Evolutionary conservation across 148 eudicot species (phyloP).

Genomic region (Vaccinium darrowii): DNA sequence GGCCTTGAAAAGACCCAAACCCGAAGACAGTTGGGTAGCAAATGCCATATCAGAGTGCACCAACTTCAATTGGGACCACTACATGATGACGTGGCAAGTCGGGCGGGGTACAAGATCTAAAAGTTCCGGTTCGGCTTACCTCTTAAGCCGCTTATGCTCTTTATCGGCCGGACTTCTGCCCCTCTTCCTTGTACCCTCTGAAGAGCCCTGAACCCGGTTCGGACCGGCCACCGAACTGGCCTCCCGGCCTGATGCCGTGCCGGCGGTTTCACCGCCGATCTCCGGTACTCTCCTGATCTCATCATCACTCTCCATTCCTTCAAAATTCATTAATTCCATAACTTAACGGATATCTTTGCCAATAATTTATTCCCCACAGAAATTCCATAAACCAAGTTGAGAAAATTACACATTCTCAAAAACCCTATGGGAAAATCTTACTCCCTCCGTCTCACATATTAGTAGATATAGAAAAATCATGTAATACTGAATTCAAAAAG

Average conservation of each 20-base stretch:
- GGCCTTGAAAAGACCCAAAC: no score
- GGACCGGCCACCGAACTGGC: slow-evolving; percentile 46
- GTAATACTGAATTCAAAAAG: neutral
- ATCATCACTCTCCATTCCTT: slow-evolving; percentile 97
- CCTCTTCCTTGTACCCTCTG: slow-evolving; percentile 64
- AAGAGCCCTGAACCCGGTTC: slow-evolving; percentile 48
- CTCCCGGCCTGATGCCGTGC: slow-evolving; percentile 54
- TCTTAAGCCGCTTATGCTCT: slow-evolving; percentile 87
- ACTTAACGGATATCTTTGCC: neutral
- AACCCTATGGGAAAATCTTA: neutral
- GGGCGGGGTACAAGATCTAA: neutral
- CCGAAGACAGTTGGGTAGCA: neutral
- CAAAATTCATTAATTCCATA: neutral
- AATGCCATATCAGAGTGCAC: slow-evolving; percentile 9
- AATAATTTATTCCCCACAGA: neutral
- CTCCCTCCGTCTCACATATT: neutral
- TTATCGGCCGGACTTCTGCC: slow-evolving; percentile 96
- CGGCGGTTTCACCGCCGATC: slow-evolving; percentile 60
- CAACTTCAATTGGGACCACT: slow-evolving; percentile 3
- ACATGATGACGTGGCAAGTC: neutral
- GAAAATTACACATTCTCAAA: neutral
- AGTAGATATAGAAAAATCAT: neutral
- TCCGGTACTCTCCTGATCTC: slow-evolving; percentile 97
- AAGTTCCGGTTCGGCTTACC: slow-evolving; percentile 44
- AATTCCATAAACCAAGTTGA: neutral